These are phyloP conservation scores for Aspergillus unguis DNA, from an alignment of 2,329 filamentous ascomycete genomes.

Conservation along the genomic window DNA sequence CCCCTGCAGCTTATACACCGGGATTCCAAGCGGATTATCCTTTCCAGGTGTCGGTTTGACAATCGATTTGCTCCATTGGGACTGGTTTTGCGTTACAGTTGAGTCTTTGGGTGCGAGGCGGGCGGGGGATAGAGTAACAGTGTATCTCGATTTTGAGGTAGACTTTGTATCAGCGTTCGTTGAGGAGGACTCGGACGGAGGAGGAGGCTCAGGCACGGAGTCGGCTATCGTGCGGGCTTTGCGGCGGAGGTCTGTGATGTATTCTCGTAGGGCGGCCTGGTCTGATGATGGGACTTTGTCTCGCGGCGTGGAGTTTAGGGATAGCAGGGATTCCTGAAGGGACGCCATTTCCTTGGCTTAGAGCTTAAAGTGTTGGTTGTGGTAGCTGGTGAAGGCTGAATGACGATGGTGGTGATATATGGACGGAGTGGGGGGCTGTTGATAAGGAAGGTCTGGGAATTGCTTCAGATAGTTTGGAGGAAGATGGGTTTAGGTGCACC, in stretches of 20 bases:
- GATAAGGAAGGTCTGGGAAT: too few relatives aligned
- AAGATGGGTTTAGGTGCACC: too few relatives aligned
- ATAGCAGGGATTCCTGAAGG: conserved; percentile 59
- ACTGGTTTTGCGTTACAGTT: conserved; percentile 62
- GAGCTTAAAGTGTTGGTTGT: neutral
- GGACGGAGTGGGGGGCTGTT: too few relatives aligned
- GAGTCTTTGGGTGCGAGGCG: conserved; percentile 48
- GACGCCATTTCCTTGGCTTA: conserved; percentile 45
- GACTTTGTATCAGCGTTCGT: neutral
- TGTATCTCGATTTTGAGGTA: conserved; percentile 24
- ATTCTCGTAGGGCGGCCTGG: conserved; percentile 50
- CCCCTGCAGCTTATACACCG: conserved; percentile 73
- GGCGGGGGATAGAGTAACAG: conserved; percentile 51
- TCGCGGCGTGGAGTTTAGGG: conserved; percentile 57
- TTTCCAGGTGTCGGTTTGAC: conserved; percentile 58
- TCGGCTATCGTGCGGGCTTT: conserved; percentile 70
- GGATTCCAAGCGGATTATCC: conserved; percentile 73
- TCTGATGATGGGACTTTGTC: conserved; percentile 43
- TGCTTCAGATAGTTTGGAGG: too few relatives aligned
- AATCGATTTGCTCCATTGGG: conserved; percentile 75
- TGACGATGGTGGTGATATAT: neutral
- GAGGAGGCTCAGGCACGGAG: conserved; percentile 63
- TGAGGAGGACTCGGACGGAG: conserved; percentile 17
- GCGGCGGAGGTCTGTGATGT: conserved; percentile 59
- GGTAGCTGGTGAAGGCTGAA: neutral